phyloP scores from a whole-genome alignment of 208 protist species.

The Lotmaria passim region DNA sequence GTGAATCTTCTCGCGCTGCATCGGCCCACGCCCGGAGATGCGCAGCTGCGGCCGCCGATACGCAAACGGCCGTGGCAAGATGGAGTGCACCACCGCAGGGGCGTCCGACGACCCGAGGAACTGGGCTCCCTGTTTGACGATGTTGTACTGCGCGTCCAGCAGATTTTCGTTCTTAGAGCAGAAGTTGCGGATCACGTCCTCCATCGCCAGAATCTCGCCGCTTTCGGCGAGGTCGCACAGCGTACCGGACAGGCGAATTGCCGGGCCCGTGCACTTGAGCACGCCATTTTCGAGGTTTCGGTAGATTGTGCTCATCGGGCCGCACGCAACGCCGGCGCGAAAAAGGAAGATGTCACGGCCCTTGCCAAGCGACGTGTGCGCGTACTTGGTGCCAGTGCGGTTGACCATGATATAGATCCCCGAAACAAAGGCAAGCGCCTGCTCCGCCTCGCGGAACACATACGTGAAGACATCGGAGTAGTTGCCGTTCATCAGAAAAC shows the following conservation, averaged over 20 bases:
- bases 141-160: slow-evolving; percentile 80
- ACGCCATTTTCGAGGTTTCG: slow-evolving; percentile 53
- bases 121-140: slow-evolving; percentile 56
- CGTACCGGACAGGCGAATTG: slow-evolving; percentile 69
- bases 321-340: slow-evolving; percentile 66
- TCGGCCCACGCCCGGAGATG: slow-evolving; percentile 1
- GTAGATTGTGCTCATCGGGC: slow-evolving; percentile 71
- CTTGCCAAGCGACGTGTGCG: slow-evolving; percentile 37
- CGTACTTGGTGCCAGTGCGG: slow-evolving; percentile 71
- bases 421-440: slow-evolving; percentile 76
- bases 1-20: slow-evolving; percentile 22
- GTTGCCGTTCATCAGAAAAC: slow-evolving; percentile 87
- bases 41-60: slow-evolving; percentile 59
- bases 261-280: slow-evolving; percentile 71
- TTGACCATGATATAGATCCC: slow-evolving; percentile 79
- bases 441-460: slow-evolving; percentile 79
- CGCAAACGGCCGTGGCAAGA: slow-evolving; percentile 77
- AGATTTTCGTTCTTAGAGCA: slow-evolving; percentile 76
- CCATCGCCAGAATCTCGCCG: slow-evolving; percentile 81
- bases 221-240: slow-evolving; percentile 69
- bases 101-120: slow-evolving; percentile 53
- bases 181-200: slow-evolving; percentile 74
- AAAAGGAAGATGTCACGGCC: slow-evolving; percentile 62
- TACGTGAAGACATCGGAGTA: slow-evolving; percentile 79
- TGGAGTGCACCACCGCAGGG: slow-evolving; percentile 74